phyloP scores from a whole-genome alignment of 2,329 filamentous ascomycete species.

The Lasiodiplodia hormozganensis region DNA sequence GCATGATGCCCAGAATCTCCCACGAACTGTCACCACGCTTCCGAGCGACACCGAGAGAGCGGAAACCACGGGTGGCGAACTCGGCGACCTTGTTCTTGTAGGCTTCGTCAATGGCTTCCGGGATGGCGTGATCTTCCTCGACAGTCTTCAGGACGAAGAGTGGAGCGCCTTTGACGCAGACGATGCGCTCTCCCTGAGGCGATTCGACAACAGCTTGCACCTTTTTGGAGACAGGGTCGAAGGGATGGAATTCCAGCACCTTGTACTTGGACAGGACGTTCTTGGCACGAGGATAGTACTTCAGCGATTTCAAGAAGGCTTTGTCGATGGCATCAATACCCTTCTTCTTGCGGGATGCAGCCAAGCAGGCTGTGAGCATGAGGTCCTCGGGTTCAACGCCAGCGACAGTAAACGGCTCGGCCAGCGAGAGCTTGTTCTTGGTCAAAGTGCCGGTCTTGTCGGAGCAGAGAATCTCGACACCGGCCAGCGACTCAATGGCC shows the following conservation, averaged over 20 bases:
- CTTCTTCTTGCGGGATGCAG: constrained; percentile 93
- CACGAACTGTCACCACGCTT: constrained; percentile 82
- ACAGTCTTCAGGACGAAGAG: constrained; percentile 87
- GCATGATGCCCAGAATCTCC: constrained; percentile 96
- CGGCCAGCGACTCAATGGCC: constrained; percentile 89
- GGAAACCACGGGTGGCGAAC: constrained; percentile 91
- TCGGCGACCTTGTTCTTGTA: constrained; percentile 95
- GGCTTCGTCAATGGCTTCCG: constrained; percentile 76
- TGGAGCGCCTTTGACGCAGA: constrained; percentile 90
- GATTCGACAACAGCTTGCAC: constrained; percentile 84
- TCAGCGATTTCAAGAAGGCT: constrained; percentile 87
- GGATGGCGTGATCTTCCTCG: constrained; percentile 81
- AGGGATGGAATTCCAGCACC: constrained; percentile 83
- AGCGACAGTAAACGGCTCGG: constrained; percentile 81
- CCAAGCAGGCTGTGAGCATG: constrained; percentile 90
- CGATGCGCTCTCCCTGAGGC: constrained; percentile 81
- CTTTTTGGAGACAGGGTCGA: constrained; percentile 94
- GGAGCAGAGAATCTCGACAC: constrained; percentile 92
- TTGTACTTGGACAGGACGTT: constrained; percentile 81
- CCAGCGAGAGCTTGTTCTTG: constrained; percentile 90
- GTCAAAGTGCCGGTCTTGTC: constrained; percentile 94
- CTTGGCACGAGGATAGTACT: constrained; percentile 84
- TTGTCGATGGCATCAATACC: constrained; percentile 95
- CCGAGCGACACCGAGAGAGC: constrained; percentile 90
- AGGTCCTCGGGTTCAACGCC: constrained; percentile 87